These are phyloP conservation scores for Achaetomium macrosporum DNA, from an alignment of 2,329 filamentous ascomycete species.

Conservation along the genomic window DNA sequence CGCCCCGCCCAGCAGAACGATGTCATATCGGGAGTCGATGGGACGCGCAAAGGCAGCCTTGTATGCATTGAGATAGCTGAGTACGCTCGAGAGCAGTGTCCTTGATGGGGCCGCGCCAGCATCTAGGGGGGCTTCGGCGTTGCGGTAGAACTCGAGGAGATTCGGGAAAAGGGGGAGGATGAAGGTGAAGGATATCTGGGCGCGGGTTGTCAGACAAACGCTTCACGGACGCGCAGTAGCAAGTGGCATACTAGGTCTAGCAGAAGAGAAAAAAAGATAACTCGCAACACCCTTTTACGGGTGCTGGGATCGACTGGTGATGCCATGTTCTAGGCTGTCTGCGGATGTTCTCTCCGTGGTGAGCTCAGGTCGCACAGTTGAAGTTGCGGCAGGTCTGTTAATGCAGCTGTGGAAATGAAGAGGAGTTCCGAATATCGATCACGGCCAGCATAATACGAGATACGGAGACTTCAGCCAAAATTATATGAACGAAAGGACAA, in stretches of 20 bases:
- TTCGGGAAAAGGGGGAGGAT: constrained; percentile 95
- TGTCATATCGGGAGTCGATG: constrained; percentile 95
- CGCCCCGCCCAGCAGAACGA: constrained; percentile 88
- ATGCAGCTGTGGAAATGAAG: not conserved
- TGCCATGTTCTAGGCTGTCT: constrained; percentile 32
- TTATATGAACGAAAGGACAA: not conserved
- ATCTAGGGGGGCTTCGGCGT: constrained; percentile 60
- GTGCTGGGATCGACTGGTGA: constrained; percentile 43
- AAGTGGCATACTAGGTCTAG: constrained; percentile 68
- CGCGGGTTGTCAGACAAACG: constrained; percentile 8
- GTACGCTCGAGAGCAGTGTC: constrained; percentile 71
- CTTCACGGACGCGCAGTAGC: not conserved
- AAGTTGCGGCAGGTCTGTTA: not conserved
- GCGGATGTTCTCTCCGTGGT: not conserved
- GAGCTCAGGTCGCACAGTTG: not conserved
- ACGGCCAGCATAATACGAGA: constrained; percentile 14
- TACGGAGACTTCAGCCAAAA: not conserved
- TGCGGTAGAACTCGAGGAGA: constrained; percentile 92
- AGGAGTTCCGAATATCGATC: not conserved
- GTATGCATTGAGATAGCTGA: constrained; percentile 84
- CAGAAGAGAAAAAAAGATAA: constrained; percentile 83
- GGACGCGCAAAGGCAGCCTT: constrained; percentile 87
- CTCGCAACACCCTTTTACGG: constrained; percentile 76
- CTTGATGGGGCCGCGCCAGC: constrained; percentile 38
- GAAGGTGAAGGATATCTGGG: constrained; percentile 93